Evolutionary conservation across 768 basidiomycete species (phyloP).

Genomic region (Boletellus sp.): DNA sequence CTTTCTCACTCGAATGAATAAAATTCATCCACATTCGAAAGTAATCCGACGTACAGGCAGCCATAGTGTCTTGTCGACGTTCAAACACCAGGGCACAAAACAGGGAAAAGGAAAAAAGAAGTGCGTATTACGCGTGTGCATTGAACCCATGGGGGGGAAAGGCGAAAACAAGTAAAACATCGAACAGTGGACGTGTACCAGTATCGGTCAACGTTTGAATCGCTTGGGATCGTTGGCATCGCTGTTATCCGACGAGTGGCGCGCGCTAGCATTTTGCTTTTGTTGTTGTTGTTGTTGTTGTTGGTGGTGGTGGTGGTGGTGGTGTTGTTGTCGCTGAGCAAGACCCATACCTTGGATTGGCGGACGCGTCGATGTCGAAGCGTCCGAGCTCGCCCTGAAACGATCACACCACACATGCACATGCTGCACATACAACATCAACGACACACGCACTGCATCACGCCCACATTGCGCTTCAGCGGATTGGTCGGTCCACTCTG

Average conservation of each 20-base stretch:
- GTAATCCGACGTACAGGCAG: background rate
- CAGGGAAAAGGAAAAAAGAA: too few relatives aligned
- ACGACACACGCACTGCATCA: slow-evolving; percentile 27
- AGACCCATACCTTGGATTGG: slow-evolving; percentile 40
- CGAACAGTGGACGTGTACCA: too few relatives aligned
- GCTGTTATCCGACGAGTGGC: slow-evolving; percentile 27
- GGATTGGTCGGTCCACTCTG: slow-evolving; percentile 8
- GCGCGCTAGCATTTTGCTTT: slow-evolving; percentile 7
- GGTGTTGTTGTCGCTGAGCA: slow-evolving; percentile 32
- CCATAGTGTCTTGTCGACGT: too few relatives aligned
- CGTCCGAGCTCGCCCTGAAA: slow-evolving; percentile 16
- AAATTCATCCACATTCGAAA: too few relatives aligned
- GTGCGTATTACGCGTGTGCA: too few relatives aligned
- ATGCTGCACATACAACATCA: background rate
- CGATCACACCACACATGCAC: background rate
- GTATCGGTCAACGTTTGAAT: slow-evolving; percentile 30
- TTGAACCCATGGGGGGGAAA: background rate
- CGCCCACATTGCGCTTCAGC: slow-evolving; percentile 35
- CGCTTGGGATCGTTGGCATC: slow-evolving; percentile 37
- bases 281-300: slow-evolving; percentile 34
- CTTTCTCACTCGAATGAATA: too few relatives aligned
- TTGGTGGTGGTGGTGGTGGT: too few relatives aligned
- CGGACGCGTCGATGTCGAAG: slow-evolving; percentile 14
- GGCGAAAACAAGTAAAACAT: background rate
- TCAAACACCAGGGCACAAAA: too few relatives aligned